Evolutionary conservation across 2,329 filamentous ascomycete genomes (phyloP).

Genomic region (Botrytis aclada): DNA sequence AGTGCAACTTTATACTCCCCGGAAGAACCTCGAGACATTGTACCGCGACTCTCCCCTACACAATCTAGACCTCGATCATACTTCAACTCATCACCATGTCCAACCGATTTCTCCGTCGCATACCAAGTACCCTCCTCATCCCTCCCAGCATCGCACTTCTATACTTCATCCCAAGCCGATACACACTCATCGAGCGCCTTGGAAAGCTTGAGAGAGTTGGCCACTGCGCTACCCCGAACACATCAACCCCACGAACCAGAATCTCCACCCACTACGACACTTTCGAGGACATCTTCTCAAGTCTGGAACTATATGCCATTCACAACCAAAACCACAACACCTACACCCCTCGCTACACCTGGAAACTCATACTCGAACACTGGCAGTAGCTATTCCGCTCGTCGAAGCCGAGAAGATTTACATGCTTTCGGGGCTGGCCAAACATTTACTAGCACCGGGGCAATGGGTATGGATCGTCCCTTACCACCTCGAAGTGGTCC

Average conservation of each 20-base stretch:
- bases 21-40: constrained; percentile 57
- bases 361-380: constrained; percentile 30
- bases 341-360: constrained; percentile 30
- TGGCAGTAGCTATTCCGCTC: constrained; percentile 23
- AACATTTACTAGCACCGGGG: constrained; percentile 39
- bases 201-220: constrained; percentile 32
- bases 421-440: constrained; percentile 27
- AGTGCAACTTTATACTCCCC: constrained; percentile 42
- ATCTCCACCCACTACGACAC: constrained; percentile 22
- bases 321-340: constrained; percentile 26
- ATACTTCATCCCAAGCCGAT: constrained; percentile 14
- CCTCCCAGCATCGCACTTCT: constrained; percentile 37
- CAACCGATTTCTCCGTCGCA: constrained; percentile 23
- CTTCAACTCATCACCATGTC: constrained; percentile 45
- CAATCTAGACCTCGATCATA: constrained; percentile 56
- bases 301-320: constrained; percentile 38
- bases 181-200: constrained; percentile 31
- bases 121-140: constrained; percentile 40
- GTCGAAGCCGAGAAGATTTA: constrained; percentile 30
- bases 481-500: constrained; percentile 53
- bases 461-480: constrained; percentile 50
- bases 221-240: constrained; percentile 31
- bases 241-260: constrained; percentile 16
- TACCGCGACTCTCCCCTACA: constrained; percentile 61
- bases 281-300: constrained; percentile 28